Conservation (phyloP, 176 grass and related monocot genomes). For the Triticum timopheevii region DNA sequence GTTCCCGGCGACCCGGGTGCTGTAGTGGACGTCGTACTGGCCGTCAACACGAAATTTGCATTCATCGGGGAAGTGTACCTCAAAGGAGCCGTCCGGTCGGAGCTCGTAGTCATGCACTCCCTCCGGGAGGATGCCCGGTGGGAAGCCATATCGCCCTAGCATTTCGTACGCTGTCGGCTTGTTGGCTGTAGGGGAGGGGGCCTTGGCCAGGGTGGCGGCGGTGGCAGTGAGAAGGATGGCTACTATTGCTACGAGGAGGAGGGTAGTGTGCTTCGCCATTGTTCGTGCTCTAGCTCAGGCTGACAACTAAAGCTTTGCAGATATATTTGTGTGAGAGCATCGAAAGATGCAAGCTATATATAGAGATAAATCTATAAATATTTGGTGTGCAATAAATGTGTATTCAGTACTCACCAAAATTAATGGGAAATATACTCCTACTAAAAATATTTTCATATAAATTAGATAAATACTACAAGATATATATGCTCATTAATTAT, state of each 20-base stretch:
- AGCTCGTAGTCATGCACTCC: neutral
- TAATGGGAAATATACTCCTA: neutral
- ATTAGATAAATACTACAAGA: neutral
- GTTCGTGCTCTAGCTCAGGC: neutral
- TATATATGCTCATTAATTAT: neutral
- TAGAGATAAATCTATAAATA: neutral
- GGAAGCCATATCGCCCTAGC: slow-evolving; percentile 55
- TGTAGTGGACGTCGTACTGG: neutral
- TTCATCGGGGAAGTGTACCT: neutral
- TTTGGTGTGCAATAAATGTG: neutral
- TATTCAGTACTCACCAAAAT: neutral
- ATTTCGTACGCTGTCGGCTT: slow-evolving; percentile 41
- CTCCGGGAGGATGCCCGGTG: slow-evolving; percentile 52
- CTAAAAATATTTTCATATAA: neutral
- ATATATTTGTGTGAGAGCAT: neutral
- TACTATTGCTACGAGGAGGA: neutral
- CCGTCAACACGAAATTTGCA: neutral
- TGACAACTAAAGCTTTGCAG: neutral
- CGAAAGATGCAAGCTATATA: neutral
- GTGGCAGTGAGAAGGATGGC: neutral
- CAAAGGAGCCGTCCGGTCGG: neutral
- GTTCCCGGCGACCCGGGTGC: neutral
- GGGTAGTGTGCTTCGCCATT: neutral
- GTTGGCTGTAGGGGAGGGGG: neutral
- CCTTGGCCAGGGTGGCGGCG: too few relatives aligned